Base-by-base conservation (phyloP, 352 stramenopile species). In the Pythium guiyangense region DNA sequence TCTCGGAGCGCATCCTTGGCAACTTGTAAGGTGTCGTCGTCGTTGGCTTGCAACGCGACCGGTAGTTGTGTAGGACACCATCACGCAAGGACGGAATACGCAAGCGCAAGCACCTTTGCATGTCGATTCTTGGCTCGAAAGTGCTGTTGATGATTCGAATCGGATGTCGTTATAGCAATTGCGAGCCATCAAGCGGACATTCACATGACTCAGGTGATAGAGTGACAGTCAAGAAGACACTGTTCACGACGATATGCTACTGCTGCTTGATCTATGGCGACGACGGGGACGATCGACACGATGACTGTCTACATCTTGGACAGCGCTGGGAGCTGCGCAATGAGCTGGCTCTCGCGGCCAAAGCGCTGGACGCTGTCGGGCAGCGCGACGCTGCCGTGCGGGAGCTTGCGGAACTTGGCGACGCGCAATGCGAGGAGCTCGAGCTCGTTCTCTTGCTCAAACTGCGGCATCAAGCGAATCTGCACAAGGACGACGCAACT, bases 1-100 rank as follows among this genome's bases (percentile, higher is more conserved):
- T 98, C 35, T 77, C 78, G 59, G 92, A 97, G 59, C 92, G 96
- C 60, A 96, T 94, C 37, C 88, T 86, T 47, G 94, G 96, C 67
- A 96, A 99, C 74, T 70, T 94, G 57, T 92, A 92, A 37, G 31
- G 31, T 10, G 31, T 37, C 31, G 31, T 34, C 29, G 29, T 37
- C 1, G 2, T 9, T 18, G 22, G n/a, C 4, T 46, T 10, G 25
- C 35, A 4, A 37, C 3, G 25, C 35, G 15, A 37, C 3, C 5
- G 31, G 31, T 10, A 37, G 31, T 37, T 37, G 31, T 37, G 29
- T 34, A 37, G 31, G 31, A 37, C 22, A 22, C 31, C 31, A 37
- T 3, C 31, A 37, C 31, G 10, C 31, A 10, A 10, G 2, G 31
- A 14, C 31, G 5, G 31, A 37, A 37, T 12, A 37, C 5, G 10